Base-by-base conservation (phyloP, 78 protist species). In the Dictyostelium brefeldianum region DNA sequence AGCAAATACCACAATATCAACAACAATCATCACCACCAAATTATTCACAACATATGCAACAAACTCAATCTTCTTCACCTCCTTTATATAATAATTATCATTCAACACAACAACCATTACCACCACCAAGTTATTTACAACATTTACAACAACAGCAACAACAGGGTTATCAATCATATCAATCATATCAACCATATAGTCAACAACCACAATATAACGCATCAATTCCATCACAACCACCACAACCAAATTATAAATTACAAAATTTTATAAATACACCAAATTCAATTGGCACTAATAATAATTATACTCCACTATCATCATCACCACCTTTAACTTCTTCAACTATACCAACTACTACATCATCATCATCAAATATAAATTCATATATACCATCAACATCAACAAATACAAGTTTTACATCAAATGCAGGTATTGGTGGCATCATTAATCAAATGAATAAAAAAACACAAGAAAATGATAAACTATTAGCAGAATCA, bases 351-450 rank as follows among this genome's bases (percentile, higher is more conserved):
- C 50, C 50, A 11, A 65, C 59, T 36, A 43, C 43, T 81, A 79
- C 94, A 65, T 74, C 84, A 4, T 36, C 43, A 36, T 2, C 43
- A 36, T 12, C 10, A 12, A 50, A 50, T 50, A 56, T 3, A 18
- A 18, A 5, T 20, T 20, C 17, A 7, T 20, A 56, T 8, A 56
- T 6, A 5, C 20, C 11, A 41, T 9, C 78, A 22, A 17, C 12
- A 1, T 43, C 18, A 1, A 78, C 18, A 22, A 56, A 5, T 29
- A 69, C 53, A 12, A 65, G 62, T 41, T 73, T 73, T 81, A 80
- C 95, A 67, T 74, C 85, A 4, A 80, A 81, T 48, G 95, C 95
- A 43, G 95, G 95, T n/a, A 81, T 90, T 20, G 56, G 82, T 47
- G 95, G 95, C 10, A 18, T 90, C 10, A 43, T 90, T 9, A 80